Conservation (phyloP, 495 filamentous ascomycete genomes). For the Niebla homalea region DNA sequence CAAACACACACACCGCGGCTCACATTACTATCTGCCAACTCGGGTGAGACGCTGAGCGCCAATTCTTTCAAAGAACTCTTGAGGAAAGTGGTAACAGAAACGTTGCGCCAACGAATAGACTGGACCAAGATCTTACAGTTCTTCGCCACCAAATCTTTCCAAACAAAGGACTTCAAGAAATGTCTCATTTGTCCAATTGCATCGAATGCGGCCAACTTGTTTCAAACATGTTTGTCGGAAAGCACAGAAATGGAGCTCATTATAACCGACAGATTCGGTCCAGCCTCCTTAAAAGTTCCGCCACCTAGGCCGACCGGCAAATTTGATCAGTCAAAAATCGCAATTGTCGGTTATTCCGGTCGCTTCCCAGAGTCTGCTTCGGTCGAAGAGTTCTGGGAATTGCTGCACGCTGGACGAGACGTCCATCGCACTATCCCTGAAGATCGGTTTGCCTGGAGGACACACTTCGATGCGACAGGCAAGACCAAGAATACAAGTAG, state of each 20-base stretch:
- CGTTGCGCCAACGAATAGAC: neutral
- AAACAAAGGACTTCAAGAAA: neutral
- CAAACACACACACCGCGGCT: neutral
- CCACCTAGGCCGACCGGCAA: neutral
- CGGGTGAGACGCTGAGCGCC: neutral
- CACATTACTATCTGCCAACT: neutral
- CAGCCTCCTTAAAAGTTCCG: too few species aligned
- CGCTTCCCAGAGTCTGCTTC: conserved; percentile 55
- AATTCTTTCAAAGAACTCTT: neutral
- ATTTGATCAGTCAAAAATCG: conserved; percentile 16
- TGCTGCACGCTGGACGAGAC: conserved; percentile 51
- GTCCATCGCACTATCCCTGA: conserved; percentile 33
- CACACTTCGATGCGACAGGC: conserved; percentile 46
- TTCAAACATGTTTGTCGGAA: neutral
- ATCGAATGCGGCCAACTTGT: neutral
- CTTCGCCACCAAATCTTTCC: neutral
- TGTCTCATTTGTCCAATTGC: neutral
- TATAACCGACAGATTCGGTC: too few species aligned
- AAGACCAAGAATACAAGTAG: conserved; percentile 39
- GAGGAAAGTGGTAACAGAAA: neutral
- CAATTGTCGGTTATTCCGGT: conserved; percentile 63
- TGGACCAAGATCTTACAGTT: neutral
- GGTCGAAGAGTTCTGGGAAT: conserved; percentile 54
- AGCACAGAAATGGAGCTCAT: too few species aligned
- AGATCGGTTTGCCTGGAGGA: conserved; percentile 61